Evolutionary conservation across 768 basidiomycete species (phyloP), one percentile per base, ranked within the genome.

Genomic region (Hemileccinum impolitum): DNA sequence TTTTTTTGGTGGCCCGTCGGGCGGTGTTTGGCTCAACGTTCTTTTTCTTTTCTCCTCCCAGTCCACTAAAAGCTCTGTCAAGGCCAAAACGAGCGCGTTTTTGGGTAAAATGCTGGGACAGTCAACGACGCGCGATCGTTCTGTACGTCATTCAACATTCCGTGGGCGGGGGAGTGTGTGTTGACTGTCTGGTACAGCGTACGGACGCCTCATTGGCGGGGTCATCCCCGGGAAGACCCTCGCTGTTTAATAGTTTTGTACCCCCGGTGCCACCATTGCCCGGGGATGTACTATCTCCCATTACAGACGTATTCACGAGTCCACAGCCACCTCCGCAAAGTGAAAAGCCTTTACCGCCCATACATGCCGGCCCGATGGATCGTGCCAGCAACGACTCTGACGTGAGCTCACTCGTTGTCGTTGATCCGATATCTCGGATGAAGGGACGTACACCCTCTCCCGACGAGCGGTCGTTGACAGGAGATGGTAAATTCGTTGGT

Each of bases 81-180:
- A 87, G 53, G 77, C 81, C 32, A 91, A 88, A 65, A 88, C 87
- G n/a, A 86, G 79, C 58, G 86, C 86, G 39, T 83, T 92, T 62
- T 73, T 86, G 54, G 87, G 87, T 3, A 90, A 84, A 68, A 85
- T 92, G 82, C 69, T 85, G 34, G 87, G 87, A 4, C 78, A 84
- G 57, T 74, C 70, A 41, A 77, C 76, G 28, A 75, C 80, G 26
- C 76, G 86, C 42, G 86, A 89, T 64, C 80, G 85, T 67, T 82
- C 82, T 46, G 87, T 89, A 67, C 64, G 77, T 66, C 54, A 7
- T 19, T 53, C 19, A 8, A 17, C 30, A 2, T 50, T 23, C 46
- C 47, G 34, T 41, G 23, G 48, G 53, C 41, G 47, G 44, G 47
- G 44, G 28, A 8, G 43, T 41, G 46, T 43, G 32, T 53, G 39